A percentile compares a stretch with the other conserved stretches of the same genome.
Evolutionary conservation across 2,329 filamentous ascomycete species (phyloP).

Genomic region (Neonectria hederae): DNA sequence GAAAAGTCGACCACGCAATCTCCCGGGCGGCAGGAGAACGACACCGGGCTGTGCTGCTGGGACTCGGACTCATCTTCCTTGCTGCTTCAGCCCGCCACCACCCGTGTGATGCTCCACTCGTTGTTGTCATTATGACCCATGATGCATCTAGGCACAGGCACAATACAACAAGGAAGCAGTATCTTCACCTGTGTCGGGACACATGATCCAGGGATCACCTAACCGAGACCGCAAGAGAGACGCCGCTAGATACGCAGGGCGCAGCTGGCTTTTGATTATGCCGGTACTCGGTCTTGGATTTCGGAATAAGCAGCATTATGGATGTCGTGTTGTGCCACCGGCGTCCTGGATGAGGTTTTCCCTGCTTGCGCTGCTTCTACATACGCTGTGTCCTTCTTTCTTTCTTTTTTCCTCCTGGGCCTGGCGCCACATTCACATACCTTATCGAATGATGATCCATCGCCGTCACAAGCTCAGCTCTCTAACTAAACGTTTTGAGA

Average conservation of each 20-base stretch:
- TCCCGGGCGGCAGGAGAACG: constrained; percentile 7
- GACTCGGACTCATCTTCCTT: background rate
- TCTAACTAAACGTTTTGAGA: background rate
- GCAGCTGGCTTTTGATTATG: background rate
- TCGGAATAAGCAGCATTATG: background rate
- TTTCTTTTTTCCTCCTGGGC: background rate
- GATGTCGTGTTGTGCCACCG: too few species aligned
- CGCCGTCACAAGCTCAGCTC: background rate
- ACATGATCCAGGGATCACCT: background rate
- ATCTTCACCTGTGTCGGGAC: too few species aligned
- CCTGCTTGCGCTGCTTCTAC: background rate
- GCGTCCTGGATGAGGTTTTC: too few species aligned
- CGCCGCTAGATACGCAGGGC: background rate
- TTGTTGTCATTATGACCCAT: background rate
- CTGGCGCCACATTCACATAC: background rate
- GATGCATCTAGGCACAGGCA: background rate
- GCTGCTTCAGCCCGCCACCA: constrained; percentile 9
- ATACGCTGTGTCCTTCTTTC: background rate
- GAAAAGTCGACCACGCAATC: constrained; percentile 10
- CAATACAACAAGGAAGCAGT: background rate
- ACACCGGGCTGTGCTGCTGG: background rate
- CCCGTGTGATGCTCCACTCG: background rate
- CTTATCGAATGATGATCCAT: background rate
- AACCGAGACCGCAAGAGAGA: background rate
- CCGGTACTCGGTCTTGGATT: background rate